Percentiles rank a stretch among this genome's conserved stretches.
phyloP scores from a whole-genome alignment of 1,139 yeast genomes.

The Pneumocystis wakefieldiae region DNA sequence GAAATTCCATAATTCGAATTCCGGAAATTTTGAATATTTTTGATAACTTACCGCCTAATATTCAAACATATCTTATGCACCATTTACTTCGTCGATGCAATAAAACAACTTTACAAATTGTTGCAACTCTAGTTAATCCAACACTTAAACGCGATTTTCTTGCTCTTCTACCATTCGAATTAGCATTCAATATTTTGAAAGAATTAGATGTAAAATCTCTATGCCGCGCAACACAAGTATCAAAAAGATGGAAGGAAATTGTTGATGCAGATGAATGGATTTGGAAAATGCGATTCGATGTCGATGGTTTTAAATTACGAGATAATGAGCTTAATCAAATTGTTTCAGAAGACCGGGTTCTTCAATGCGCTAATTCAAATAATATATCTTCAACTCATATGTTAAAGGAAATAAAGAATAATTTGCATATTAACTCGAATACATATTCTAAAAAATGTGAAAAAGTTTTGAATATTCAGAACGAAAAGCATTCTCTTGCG shows the following conservation, averaged over 20 bases:
- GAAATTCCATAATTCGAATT: conserved; percentile 14
- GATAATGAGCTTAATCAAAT: conserved; percentile 2
- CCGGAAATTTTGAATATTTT: conserved; percentile 23
- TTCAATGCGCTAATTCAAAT: conserved; percentile 4
- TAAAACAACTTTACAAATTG: conserved; percentile 52
- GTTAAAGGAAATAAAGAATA: neutral
- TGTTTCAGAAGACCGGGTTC: neutral
- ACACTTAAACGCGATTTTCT: conserved; percentile 63
- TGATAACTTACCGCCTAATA: conserved; percentile 22
- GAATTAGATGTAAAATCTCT: conserved; percentile 53
- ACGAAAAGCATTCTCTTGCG: neutral
- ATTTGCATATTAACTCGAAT: neutral
- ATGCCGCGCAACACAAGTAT: conserved; percentile 48
- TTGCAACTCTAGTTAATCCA: conserved; percentile 43
- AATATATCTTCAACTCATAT: neutral
- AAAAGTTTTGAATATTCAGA: neutral
- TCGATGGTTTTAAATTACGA: conserved; percentile 20
- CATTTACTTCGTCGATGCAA: conserved; percentile 49
- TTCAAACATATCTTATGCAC: conserved; percentile 29
- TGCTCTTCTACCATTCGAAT: conserved; percentile 56
- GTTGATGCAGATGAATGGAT: conserved; percentile 39
- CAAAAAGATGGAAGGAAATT: conserved; percentile 51
- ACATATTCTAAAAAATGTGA: neutral
- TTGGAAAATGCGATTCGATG: conserved; percentile 26
- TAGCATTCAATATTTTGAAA: conserved; percentile 53